Base-by-base conservation (phyloP, 2,329 filamentous ascomycete genomes). In the Stylonectria norvegica region DNA sequence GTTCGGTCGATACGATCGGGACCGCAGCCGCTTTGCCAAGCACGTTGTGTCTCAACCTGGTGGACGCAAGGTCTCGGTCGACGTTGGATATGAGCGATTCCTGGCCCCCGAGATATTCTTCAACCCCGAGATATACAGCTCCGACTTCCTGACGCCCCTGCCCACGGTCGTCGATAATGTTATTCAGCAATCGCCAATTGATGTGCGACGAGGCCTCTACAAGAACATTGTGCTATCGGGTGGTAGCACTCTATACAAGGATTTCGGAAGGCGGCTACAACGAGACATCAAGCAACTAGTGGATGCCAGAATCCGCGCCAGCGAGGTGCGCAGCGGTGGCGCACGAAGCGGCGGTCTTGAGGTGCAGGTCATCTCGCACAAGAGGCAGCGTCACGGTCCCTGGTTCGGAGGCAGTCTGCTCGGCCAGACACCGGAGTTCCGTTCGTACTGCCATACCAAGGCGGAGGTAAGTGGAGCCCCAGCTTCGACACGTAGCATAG, bases 181-280 rank as follows among this genome's bases (percentile, higher is more conserved):
- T 49, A 98, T 98, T 57, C 93, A 98, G 69, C 91, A 89, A 41
- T 95, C 91, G 22, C 93, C 93, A 29, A 98, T 98, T 57, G 93
- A 98, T 62, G 94, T 98, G 32, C 86, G 93, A 60, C 83, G 93
- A 69, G 93, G 93, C 29, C 77, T 98, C 25, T 98, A 98, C 80
- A 98, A 98, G 81, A 98, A 98, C 71, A 98, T 98, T 69, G 93
- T 98, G 23, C 76, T 98, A 25, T 97, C 91, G 4, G 93, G 93
- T 63, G 93, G 93, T 57, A 96, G 90, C 55, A 98, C 93, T 16
- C 74, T 98, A 47, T 98, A 97, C 79, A 96, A 97, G 70, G 90
- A 98, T 69, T 98, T 98, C 68, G 93, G 93, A 18, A 83, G 93
- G 53, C 82, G 93, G 63, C 76, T 98, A 73, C 94, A 98, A 71